Evolutionary conservation across 345 rosid genomes (phyloP).

Genomic region (Citrus inodora): DNA sequence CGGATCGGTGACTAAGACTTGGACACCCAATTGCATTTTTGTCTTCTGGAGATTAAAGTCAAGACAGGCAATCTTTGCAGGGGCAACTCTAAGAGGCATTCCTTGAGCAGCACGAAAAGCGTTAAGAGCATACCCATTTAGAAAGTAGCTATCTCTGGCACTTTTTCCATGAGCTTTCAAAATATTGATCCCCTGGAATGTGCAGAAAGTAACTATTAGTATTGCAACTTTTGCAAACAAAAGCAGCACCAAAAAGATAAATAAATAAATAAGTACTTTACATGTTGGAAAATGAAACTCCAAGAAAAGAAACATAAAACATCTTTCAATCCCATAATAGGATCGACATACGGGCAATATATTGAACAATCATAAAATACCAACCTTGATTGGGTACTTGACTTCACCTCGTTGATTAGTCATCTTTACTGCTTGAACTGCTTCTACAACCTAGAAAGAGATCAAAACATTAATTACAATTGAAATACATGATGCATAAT

Average conservation of each 20-base stretch:
- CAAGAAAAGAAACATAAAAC: not conserved
- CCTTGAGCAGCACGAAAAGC: constrained; percentile 99
- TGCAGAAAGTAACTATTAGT: constrained; percentile 3
- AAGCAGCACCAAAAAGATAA: not conserved
- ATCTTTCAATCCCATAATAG: not conserved
- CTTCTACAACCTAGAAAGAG: constrained; percentile 72
- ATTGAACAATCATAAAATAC: not conserved
- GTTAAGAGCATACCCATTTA: constrained; percentile 92
- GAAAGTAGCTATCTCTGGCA: constrained; percentile 83
- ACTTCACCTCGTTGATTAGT: constrained; percentile 87
- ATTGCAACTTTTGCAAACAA: not conserved
- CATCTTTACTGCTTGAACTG: constrained; percentile 85
- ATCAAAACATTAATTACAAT: not conserved
- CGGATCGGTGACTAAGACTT: constrained; percentile 89
- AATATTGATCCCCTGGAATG: constrained; percentile 71
- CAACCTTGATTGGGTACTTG: constrained; percentile 93
- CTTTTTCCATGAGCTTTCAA: constrained; percentile 97
- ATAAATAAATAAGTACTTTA: not conserved
- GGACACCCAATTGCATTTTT: constrained; percentile 97
- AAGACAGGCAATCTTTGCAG: constrained; percentile 95
- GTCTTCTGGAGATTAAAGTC: constrained; percentile 98
- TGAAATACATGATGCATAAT: not conserved
- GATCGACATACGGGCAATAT: not conserved
- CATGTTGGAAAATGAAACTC: not conserved
- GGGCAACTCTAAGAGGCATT: constrained; percentile 87